Conservation (phyloP, 2,329 filamentous ascomycete genomes). For the Paecilomyces formosus region DNA sequence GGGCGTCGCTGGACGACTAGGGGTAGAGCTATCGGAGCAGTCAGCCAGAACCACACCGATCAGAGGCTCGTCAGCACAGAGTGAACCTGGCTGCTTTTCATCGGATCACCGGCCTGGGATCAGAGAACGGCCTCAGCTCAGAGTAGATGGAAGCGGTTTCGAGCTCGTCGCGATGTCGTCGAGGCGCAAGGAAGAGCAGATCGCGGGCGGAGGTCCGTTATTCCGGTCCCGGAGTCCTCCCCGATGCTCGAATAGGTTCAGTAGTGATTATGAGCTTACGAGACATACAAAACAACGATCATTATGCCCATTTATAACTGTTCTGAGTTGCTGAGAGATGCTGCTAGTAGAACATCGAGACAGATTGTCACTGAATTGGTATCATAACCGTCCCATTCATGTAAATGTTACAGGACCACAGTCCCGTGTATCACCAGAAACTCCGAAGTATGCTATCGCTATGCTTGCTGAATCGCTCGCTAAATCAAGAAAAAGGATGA, state of each 20-base stretch:
- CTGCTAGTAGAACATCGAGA: neutral
- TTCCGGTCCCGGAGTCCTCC: neutral
- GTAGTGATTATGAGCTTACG: neutral
- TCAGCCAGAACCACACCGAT: neutral
- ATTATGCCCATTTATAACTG: neutral
- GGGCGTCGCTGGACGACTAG: neutral
- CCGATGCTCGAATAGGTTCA: neutral
- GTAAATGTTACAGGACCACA: neutral
- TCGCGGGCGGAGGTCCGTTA: neutral
- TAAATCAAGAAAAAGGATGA: neutral
- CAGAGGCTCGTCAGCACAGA: neutral
- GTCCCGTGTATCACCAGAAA: neutral
- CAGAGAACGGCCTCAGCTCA: neutral
- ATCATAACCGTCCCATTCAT: neutral
- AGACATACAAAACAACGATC: neutral
- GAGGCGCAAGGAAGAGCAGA: neutral
- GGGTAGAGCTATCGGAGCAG: neutral
- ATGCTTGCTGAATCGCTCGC: neutral
- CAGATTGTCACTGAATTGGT: neutral
- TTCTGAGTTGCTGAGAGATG: neutral
- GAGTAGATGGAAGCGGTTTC: neutral
- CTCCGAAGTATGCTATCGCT: conserved; percentile 1
- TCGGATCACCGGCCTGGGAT: neutral
- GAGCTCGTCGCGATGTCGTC: neutral
- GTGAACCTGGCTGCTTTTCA: neutral